Conservation (phyloP, 2,329 filamentous ascomycete species). For the Raffaelea albimanens region DNA sequence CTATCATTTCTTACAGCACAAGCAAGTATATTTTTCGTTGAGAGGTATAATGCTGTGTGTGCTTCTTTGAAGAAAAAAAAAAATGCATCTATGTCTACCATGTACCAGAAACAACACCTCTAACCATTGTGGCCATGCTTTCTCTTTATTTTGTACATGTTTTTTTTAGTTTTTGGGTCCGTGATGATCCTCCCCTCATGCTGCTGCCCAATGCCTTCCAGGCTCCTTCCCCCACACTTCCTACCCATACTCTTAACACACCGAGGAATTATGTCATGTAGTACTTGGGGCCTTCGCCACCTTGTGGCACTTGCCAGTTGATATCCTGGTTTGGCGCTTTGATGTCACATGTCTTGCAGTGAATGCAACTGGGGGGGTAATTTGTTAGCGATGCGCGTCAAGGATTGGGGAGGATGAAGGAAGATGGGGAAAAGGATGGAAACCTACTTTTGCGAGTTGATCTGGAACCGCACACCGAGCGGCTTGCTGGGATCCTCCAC, state of each 20-base stretch:
- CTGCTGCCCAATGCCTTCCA: too few relatives aligned
- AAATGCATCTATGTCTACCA: too few relatives aligned
- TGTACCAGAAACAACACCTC: too few relatives aligned
- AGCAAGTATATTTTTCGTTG: too few relatives aligned
- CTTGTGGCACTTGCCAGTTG: constrained; percentile 92
- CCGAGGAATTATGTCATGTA: constrained; percentile 47
- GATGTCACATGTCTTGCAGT: constrained; percentile 99
- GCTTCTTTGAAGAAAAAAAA: too few relatives aligned
- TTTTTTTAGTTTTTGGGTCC: background rate
- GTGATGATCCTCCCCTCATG: too few relatives aligned
- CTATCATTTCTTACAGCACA: too few relatives aligned
- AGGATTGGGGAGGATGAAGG: background rate
- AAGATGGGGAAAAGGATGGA: constrained; percentile 1
- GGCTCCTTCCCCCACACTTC: background rate
- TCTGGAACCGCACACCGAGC: constrained; percentile 89
- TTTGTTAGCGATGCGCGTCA: too few relatives aligned
- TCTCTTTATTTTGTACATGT: background rate
- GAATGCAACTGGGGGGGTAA: constrained; percentile 63
- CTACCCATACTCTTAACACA: background rate
- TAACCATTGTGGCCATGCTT: too few relatives aligned
- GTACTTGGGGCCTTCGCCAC: constrained; percentile 69
- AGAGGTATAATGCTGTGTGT: too few relatives aligned
- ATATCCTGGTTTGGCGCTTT: constrained; percentile 96
- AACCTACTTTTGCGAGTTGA: constrained; percentile 92
- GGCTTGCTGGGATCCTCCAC: constrained; percentile 84